Conservation (phyloP, 2,329 filamentous ascomycete species). For the Aureobasidium namibiae region DNA sequence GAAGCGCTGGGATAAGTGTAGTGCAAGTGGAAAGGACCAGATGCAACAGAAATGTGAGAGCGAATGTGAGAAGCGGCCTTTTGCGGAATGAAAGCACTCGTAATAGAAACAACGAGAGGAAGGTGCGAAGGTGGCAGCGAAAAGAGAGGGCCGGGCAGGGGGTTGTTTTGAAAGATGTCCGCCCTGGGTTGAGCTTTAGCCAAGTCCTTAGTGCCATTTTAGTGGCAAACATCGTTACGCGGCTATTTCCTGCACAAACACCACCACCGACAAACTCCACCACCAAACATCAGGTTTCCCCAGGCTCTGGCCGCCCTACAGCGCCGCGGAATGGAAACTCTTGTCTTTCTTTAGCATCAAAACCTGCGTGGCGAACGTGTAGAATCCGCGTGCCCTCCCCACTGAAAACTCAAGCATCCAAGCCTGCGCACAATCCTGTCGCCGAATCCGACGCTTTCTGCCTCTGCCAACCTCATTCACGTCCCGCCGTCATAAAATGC, state of each 20-base stretch:
- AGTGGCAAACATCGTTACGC: conserved; percentile 12
- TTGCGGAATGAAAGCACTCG: conserved; percentile 1
- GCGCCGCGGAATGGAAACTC: conserved; percentile 9
- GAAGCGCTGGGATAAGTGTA: conserved; percentile 12
- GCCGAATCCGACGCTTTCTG: background rate
- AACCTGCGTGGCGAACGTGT: conserved; percentile 4
- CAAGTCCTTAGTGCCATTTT: conserved; percentile 10
- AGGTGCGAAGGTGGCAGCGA: conserved; percentile 11
- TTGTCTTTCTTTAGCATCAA: background rate
- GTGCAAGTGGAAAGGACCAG: conserved; percentile 13
- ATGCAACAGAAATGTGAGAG: conserved; percentile 10
- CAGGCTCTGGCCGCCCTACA: background rate
- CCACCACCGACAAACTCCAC: conserved; percentile 2
- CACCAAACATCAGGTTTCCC: conserved; percentile 2
- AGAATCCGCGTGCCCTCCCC: background rate
- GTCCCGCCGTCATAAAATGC: background rate
- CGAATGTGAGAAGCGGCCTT: conserved; percentile 11
- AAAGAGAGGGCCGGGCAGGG: conserved; percentile 6
- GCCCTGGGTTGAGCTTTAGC: conserved; percentile 7
- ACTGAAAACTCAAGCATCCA: background rate
- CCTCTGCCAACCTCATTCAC: background rate
- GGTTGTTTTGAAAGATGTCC: conserved; percentile 6
- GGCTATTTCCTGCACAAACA: conserved; percentile 13
- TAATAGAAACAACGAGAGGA: conserved; percentile 5
- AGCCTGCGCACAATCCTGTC: background rate